phyloP scores from a whole-genome alignment of 345 rosid genomes.

The Gossypium thurberi region DNA sequence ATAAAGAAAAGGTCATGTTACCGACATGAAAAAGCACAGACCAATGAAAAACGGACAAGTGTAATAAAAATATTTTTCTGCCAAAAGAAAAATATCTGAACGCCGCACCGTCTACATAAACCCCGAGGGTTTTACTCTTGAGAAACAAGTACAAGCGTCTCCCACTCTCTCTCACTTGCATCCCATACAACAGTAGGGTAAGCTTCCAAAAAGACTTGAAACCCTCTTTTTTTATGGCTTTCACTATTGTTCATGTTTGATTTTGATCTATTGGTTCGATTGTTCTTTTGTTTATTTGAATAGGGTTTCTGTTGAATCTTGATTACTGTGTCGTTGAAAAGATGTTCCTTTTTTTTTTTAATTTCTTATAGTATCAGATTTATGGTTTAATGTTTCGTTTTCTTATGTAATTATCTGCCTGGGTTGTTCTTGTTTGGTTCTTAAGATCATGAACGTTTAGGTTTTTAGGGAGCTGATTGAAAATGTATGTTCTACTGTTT shows the following conservation, averaged over 20 bases:
- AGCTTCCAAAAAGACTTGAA: background rate
- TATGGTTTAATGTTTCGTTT: background rate
- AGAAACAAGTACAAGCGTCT: background rate
- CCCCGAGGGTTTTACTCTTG: slow-evolving; percentile 7
- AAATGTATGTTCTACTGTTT: background rate
- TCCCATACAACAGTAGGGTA: background rate
- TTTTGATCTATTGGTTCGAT: background rate
- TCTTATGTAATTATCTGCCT: background rate
- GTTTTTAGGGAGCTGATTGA: background rate
- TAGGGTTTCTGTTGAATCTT: background rate
- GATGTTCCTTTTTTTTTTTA: background rate
- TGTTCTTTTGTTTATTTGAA: background rate
- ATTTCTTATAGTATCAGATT: background rate
- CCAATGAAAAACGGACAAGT: background rate
- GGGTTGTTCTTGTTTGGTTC: background rate
- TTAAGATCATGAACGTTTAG: background rate
- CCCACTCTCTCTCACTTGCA: no score
- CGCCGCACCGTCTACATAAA: slow-evolving; percentile 10
- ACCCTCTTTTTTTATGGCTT: background rate
- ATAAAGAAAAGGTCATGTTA: no score
- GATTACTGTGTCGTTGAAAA: background rate
- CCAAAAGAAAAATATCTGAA: background rate
- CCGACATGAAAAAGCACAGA: background rate
- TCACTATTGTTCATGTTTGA: background rate
- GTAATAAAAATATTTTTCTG: background rate